Base-by-base conservation (phyloP, 345 rosid species). In the Ceriops tagal region DNA sequence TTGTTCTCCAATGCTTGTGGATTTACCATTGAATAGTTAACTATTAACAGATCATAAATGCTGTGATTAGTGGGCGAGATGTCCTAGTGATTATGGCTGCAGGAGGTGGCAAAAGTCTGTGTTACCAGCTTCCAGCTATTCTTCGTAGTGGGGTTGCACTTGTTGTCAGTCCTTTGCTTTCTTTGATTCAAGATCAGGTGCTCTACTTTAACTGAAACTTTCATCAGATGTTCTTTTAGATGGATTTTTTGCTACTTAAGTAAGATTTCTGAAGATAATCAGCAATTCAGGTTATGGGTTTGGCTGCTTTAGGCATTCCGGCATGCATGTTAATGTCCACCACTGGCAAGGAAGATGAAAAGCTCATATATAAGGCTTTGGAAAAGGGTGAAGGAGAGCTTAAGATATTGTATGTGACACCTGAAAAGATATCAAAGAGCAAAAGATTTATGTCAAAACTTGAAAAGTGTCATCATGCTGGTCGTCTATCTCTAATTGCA, bases 391-490 rank as follows among this genome's bases (percentile, higher is more conserved):
- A 89, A 77, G 95, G 85, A 62, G 85, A 84, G 58, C 84, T 91
- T 57, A 93, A 85, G 79, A 82, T 93, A 65, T 83, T 93, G 22
- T 93, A 93, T 72, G 98, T 88, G 39, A 93, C 98, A 16, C 98
- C 98, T 0, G 97, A 91, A 74, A 93, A 91, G 78, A 85, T 93
- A 76, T 93, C 97, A 28, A 93, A 93, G 84, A 93, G 98, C 88
- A 93, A 89, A 79, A 83, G 97, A 70, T 93, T 93, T 72, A 93
- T 93, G 96, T 93, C 98, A n/a, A 91, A 93, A 84, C 97, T 93
- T 47, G 97, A 93, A 81, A 93, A 91, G 65, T 89, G 96, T 70
- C 88, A 91, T 60, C 79, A 72, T 64, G 86, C 87, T 43, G 92
- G 90, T 22, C 86, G 83, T 47, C 91, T 91, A 72, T 85, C 97